phyloP scores from a whole-genome alignment of 441 rosid species.

The Gossypium gossypioides region DNA sequence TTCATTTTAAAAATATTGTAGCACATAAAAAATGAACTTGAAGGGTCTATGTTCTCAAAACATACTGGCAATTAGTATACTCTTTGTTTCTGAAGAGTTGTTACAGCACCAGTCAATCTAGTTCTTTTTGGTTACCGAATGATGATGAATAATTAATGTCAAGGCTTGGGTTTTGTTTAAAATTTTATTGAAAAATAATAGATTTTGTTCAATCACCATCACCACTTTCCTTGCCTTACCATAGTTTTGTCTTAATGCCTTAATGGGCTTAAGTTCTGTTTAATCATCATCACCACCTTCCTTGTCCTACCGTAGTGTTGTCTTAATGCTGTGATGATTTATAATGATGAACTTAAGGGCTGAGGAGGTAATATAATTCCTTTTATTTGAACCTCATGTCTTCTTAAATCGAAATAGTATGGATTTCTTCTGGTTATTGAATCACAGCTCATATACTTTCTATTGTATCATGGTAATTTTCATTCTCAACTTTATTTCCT shows the following conservation, averaged over 20 bases:
- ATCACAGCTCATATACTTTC: slow-evolving; percentile 4
- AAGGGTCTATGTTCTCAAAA: background rate
- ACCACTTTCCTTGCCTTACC: background rate
- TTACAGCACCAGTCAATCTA: background rate
- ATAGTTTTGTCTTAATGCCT: background rate
- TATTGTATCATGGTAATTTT: background rate
- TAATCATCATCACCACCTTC: background rate
- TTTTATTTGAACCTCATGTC: background rate
- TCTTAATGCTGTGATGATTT: background rate
- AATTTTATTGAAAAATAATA: background rate
- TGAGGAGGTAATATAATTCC: background rate
- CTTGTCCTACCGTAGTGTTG: background rate
- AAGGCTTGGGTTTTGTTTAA: background rate
- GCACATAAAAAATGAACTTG: background rate
- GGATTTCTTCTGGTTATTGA: background rate
- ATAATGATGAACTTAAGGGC: background rate
- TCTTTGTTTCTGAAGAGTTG: background rate
- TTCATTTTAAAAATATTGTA: background rate
- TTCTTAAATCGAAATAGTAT: background rate
- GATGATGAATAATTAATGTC: background rate
- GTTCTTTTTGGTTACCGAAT: background rate
- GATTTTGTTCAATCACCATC: background rate
- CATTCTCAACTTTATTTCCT: background rate
- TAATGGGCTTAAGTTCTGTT: background rate
- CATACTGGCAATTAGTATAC: background rate